These are phyloP conservation scores for Hymenoscyphus fructigenus DNA, from an alignment of 2,329 filamentous ascomycete genomes.

Conservation along the genomic window DNA sequence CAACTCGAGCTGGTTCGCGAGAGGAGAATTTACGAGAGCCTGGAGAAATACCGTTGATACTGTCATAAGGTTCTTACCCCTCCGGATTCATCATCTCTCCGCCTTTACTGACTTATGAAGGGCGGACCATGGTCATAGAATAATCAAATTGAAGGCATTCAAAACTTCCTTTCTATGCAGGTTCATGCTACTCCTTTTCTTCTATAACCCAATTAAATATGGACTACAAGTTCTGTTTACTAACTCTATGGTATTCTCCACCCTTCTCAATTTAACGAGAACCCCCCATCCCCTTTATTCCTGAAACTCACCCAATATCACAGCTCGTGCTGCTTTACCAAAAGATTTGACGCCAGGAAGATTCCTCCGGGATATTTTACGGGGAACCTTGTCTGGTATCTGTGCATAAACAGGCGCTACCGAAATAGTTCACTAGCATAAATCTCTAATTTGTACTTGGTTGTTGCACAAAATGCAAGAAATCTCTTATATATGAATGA, in stretches of 20 bases:
- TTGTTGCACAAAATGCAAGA: too few relatives aligned
- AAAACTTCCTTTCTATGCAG: not conserved
- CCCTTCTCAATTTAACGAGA: too few relatives aligned
- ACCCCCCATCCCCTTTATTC: too few relatives aligned
- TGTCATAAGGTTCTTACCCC: not conserved
- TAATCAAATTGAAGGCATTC: not conserved
- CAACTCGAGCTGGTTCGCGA: not conserved
- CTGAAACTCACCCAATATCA: not conserved
- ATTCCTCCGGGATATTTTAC: not conserved
- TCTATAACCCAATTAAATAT: too few relatives aligned
- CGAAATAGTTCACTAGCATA: not conserved
- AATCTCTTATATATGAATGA: too few relatives aligned
- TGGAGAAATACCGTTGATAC: not conserved
- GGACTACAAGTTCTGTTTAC: not conserved
- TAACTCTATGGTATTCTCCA: not conserved
- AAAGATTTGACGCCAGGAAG: not conserved
- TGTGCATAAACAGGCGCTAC: not conserved
- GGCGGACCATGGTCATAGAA: not conserved
- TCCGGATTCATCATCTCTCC: not conserved
- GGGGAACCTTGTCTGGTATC: not conserved
- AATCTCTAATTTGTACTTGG: not conserved
- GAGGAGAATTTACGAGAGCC: not conserved
- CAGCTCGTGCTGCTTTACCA: not conserved
- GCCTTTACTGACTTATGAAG: not conserved
- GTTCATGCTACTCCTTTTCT: too few relatives aligned